Evolutionary conservation across 495 filamentous ascomycete genomes (phyloP).

Genomic region (Barbatosphaeria neglecta): DNA sequence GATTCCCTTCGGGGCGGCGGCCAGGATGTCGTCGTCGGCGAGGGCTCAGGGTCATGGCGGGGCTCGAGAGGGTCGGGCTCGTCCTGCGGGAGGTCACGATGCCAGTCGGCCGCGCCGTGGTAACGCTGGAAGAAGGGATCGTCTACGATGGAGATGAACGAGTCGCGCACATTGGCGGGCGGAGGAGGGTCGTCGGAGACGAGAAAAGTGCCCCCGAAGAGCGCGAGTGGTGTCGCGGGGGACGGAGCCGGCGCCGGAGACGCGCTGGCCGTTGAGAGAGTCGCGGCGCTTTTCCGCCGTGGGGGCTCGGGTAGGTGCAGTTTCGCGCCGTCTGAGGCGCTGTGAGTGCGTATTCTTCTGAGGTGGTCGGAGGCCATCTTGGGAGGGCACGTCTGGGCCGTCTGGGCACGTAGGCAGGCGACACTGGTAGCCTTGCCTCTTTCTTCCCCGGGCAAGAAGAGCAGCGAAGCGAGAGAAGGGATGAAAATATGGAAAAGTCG

Average conservation of each 20-base stretch:
- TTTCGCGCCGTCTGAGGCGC: not conserved
- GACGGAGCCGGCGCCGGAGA: not conserved
- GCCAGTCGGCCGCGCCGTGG: conserved; percentile 8
- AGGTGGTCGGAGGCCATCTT: not conserved
- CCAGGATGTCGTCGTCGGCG: conserved; percentile 18
- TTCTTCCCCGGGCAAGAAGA: too few species aligned
- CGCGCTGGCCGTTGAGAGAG: not conserved
- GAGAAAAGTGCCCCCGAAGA: conserved; percentile 15
- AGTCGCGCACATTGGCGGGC: conserved; percentile 22
- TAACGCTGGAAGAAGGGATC: conserved; percentile 34
- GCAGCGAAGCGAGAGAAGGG: too few species aligned
- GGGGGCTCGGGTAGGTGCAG: conserved; percentile 1
- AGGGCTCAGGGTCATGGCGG: conserved; percentile 24
- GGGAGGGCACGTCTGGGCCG: too few species aligned
- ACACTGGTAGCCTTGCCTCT: too few species aligned
- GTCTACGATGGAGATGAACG: conserved; percentile 31
- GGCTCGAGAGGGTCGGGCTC: not conserved
- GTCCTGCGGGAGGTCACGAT: not conserved
- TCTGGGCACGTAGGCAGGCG: too few species aligned
- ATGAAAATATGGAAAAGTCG: too few species aligned
- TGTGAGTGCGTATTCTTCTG: not conserved
- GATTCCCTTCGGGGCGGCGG: conserved; percentile 30
- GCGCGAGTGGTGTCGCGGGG: not conserved
- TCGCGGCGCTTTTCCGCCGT: not conserved
- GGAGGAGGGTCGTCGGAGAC: conserved; percentile 15